Evolutionary conservation across 345 rosid genomes (phyloP).

Genomic region (Aethionema arabicum): DNA sequence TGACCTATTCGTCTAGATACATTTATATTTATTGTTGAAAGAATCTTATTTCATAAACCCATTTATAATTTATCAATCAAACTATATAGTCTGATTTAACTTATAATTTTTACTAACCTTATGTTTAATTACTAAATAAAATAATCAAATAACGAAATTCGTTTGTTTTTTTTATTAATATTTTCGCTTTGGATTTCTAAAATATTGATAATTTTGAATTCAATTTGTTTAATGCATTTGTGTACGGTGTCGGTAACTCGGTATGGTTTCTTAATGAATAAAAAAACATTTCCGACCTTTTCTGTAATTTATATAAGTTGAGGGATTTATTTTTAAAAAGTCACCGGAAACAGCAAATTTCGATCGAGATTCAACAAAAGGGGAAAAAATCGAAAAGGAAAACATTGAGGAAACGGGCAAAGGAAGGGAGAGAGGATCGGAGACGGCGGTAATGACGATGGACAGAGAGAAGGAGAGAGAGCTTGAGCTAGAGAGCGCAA

Average conservation of each 20-base stretch:
- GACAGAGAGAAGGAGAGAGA: slow-evolving; percentile 99
- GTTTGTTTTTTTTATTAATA: too few relatives aligned
- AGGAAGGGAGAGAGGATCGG: slow-evolving; percentile 27
- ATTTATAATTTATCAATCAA: too few relatives aligned
- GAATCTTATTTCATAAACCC: too few relatives aligned
- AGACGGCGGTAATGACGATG: slow-evolving; percentile 77
- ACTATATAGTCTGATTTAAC: too few relatives aligned
- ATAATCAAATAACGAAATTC: too few relatives aligned
- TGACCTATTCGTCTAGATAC: neutral
- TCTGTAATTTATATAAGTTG: neutral
- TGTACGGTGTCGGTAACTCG: too few relatives aligned
- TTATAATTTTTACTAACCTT: too few relatives aligned
- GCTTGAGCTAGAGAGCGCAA: slow-evolving; percentile 97
- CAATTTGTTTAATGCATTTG: too few relatives aligned
- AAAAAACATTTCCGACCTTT: neutral
- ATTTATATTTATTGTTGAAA: neutral
- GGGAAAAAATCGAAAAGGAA: slow-evolving; percentile 15
- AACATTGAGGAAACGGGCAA: slow-evolving; percentile 1
- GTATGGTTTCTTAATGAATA: too few relatives aligned
- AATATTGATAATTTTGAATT: too few relatives aligned
- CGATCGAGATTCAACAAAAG: slow-evolving; percentile 42
- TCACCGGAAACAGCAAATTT: slow-evolving; percentile 35
- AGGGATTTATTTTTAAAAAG: slow-evolving; percentile 34
- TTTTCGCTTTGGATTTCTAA: too few relatives aligned
- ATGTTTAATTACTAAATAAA: too few relatives aligned